Conservation (phyloP, 2,329 filamentous ascomycete genomes). For the Microdochium paspali region DNA sequence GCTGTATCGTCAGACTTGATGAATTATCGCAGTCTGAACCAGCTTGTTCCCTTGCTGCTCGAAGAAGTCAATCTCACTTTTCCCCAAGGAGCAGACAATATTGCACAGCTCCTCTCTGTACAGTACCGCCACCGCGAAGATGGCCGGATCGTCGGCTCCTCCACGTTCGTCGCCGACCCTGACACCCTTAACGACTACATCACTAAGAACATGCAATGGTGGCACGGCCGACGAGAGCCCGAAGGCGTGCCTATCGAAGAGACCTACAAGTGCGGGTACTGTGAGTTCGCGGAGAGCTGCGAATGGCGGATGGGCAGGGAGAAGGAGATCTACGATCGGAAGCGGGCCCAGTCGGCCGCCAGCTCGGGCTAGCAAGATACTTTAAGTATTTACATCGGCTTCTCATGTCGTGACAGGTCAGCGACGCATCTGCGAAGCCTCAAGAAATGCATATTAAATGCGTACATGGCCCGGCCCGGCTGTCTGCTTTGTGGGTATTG, state of each 20-base stretch:
- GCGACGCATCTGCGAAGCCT: no score
- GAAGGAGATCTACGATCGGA: conserved; percentile 32
- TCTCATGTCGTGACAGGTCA: not conserved
- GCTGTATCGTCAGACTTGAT: conserved; percentile 25
- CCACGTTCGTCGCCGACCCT: conserved; percentile 58
- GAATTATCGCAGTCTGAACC: conserved; percentile 36
- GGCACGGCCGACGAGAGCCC: conserved; percentile 66
- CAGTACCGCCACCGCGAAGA: conserved; percentile 44
- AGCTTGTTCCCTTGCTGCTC: conserved; percentile 34
- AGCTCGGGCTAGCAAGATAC: not conserved
- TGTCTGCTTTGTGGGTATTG: no score
- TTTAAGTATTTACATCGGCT: not conserved
- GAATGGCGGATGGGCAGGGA: conserved; percentile 68
- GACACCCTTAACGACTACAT: conserved; percentile 57
- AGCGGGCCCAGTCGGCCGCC: conserved; percentile 4
- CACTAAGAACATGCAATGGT: conserved; percentile 69
- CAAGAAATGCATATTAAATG: no score
- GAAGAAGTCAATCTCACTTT: conserved; percentile 42
- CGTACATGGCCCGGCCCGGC: no score
- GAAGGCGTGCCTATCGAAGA: conserved; percentile 74
- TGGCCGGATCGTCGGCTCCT: conserved; percentile 42
- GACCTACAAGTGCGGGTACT: conserved; percentile 77
- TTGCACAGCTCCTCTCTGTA: conserved; percentile 42
- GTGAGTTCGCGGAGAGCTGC: conserved; percentile 74
- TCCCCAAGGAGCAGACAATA: conserved; percentile 33